Base-by-base conservation (phyloP, 305 asterid species). In the Fraxinus sp. region DNA sequence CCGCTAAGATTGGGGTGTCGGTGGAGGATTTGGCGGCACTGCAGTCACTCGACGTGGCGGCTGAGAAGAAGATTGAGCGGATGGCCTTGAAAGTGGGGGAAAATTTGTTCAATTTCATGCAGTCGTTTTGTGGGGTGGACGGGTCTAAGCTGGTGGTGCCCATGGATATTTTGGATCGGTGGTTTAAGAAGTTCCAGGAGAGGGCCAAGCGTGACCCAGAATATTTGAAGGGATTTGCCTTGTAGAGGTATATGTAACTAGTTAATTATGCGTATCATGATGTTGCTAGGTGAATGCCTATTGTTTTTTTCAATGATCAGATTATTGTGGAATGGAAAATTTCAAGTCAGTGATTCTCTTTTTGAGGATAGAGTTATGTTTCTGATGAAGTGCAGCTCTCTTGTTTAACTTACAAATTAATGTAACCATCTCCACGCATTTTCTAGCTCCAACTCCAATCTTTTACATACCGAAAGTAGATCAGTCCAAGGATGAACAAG, bases 181-280 rank as follows among this genome's bases (percentile, higher is more conserved):
- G 98, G 98, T 95, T 95, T 83, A 93, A 92, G 98, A 95, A 92
- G 91, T 92, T 95, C 79, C 98, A 92, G 84, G 98, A 95, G 73
- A 87, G 94, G 87, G 96, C 98, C 1, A 95, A 92, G 89, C 91
- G 97, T 71, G 98, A 95, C 81, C 98, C 98, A 0, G 97, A 93
- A 82, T 94, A 92, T 85, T 85, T 95, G 84, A 95, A 94, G 79
- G 95, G 98, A 52, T 95, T 95, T 77, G 97, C 93, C 10, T 84
- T 90, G 86, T 91, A 90, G 86, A 10, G 36, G 36, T 66, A 66
- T 66, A 66, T 26, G 36, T 26, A 4, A 66, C 18, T 24, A 9
- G 32, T 64, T 24, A 8, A 2, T 64, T 64, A 9, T 64, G 33
- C 30, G 32, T 22, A 20, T 6, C 20, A 2, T 10, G 32, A 8